These are phyloP conservation scores for Pisolithus albus DNA, from an alignment of 768 basidiomycete genomes.

Conservation along the genomic window DNA sequence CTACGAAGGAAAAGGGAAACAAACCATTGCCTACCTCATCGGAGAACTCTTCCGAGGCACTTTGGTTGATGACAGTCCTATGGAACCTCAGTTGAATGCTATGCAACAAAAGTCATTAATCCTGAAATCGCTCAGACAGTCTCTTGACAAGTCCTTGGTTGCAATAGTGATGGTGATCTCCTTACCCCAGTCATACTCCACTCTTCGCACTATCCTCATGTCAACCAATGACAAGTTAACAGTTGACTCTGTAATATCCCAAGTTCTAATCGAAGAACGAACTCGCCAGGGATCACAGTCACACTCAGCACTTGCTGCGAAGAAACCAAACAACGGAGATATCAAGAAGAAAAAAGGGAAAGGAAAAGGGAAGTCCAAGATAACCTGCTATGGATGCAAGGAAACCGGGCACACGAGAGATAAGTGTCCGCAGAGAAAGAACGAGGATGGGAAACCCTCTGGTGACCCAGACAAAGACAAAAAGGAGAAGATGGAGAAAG, in stretches of 20 bases:
- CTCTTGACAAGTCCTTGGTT: too few species aligned
- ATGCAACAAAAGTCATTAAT: too few species aligned
- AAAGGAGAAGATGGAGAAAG: too few species aligned
- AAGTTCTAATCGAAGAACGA: background rate
- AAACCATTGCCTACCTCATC: too few species aligned
- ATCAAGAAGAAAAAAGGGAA: background rate
- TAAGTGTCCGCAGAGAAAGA: background rate
- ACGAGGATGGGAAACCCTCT: too few species aligned
- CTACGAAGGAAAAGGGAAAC: constrained; percentile 7
- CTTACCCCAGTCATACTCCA: background rate
- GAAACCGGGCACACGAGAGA: background rate
- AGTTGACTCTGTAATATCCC: background rate
- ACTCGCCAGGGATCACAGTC: background rate
- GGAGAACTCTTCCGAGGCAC: too few species aligned
- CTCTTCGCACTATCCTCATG: constrained; percentile 20
- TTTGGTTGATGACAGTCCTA: too few species aligned
- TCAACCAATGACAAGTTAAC: background rate
- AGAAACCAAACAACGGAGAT: background rate
- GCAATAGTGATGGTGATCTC: too few species aligned
- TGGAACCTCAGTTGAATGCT: too few species aligned
- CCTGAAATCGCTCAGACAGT: too few species aligned
- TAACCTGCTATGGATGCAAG: background rate
- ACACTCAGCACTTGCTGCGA: background rate
- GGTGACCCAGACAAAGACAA: too few species aligned
- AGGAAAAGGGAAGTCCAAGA: too few species aligned